phyloP scores from a whole-genome alignment of 1,139 yeast genomes.

The Eremothecium sinecaudum region DNA sequence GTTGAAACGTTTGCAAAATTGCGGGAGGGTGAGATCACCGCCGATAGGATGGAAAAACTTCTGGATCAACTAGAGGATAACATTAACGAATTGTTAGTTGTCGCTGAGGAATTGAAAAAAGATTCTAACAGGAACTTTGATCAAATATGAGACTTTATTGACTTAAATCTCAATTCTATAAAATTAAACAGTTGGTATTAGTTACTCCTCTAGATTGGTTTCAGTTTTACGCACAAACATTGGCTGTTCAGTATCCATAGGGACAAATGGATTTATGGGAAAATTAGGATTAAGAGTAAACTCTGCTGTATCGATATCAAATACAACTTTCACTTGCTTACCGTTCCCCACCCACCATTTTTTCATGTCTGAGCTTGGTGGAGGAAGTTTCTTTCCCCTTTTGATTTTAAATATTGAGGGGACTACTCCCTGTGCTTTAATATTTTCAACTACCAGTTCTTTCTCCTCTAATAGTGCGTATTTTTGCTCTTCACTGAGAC shows the following conservation, averaged over 20 bases:
- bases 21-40: conserved; percentile 49
- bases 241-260: conserved; percentile 18
- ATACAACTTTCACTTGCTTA: conserved; percentile 54
- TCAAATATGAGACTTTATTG: no score
- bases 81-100: conserved; percentile 40
- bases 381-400: conserved; percentile 44
- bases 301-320: conserved; percentile 32
- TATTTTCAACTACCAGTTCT: conserved; percentile 12
- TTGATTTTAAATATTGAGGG: conserved; percentile 6
- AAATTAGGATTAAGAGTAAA: conserved; percentile 53
- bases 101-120: conserved; percentile 16
- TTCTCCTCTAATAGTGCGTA: conserved; percentile 30
- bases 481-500: conserved; percentile 31
- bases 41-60: conserved; percentile 45
- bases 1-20: conserved; percentile 34
- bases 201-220: no score
- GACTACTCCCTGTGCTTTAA: conserved; percentile 9
- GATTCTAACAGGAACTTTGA: no score
- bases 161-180: no score
- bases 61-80: conserved; percentile 47
- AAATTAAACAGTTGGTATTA: no score
- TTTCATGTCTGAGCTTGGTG: conserved; percentile 72
- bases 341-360: conserved; percentile 94
- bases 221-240: conserved; percentile 1
- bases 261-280: conserved; percentile 62